These are phyloP conservation scores for Fusarium virguliforme DNA, from an alignment of 2,329 filamentous ascomycete species.

Conservation along the genomic window DNA sequence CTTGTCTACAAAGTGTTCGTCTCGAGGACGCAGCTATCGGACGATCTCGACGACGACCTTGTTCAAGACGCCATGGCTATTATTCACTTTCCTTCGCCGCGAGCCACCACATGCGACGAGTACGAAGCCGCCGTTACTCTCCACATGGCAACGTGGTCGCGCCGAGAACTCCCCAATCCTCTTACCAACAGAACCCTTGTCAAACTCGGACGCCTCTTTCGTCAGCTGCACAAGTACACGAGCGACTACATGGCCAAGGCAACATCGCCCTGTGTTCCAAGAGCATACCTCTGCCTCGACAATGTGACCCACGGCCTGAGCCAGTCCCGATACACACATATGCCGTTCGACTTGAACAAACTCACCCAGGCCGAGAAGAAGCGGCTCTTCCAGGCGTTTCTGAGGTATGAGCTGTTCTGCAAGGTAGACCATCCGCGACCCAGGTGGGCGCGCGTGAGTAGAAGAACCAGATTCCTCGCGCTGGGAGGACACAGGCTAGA, in stretches of 20 bases:
- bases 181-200: background rate
- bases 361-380: background rate
- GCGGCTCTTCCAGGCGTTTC: background rate
- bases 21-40: background rate
- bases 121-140: background rate
- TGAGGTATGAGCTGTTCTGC: slow-evolving; percentile 8
- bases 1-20: background rate
- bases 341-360: background rate
- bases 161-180: background rate
- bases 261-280: background rate
- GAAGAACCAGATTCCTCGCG: background rate
- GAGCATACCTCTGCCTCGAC: slow-evolving; percentile 6
- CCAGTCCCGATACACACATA: background rate
- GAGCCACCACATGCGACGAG: background rate
- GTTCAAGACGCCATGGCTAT: slow-evolving; percentile 12
- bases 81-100: slow-evolving; percentile 1
- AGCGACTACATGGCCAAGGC: slow-evolving; percentile 10
- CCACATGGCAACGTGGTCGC: background rate
- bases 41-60: background rate
- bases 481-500: background rate
- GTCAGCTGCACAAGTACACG: background rate
- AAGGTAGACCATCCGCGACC: background rate
- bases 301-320: background rate
- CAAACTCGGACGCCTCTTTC: background rate
- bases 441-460: background rate